Conservation (phyloP, 2,329 filamentous ascomycete genomes). For the Fusarium lateritium region DNA sequence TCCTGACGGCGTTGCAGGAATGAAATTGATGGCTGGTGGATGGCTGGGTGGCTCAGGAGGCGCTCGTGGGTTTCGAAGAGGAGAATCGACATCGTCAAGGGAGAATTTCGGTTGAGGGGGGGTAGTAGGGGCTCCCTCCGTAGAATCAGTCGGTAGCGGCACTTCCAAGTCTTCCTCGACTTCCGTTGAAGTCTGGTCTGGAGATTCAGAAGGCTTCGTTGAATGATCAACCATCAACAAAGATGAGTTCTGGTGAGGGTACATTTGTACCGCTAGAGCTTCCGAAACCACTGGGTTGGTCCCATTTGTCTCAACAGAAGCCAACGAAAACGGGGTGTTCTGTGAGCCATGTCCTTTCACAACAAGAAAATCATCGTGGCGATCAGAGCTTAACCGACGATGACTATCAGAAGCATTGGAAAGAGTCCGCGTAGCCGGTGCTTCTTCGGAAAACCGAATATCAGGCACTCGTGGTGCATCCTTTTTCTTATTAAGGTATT, state of each 20-base stretch:
- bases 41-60: constrained; percentile 67
- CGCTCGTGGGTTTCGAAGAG: constrained; percentile 72
- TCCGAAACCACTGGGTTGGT: constrained; percentile 76
- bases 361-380: constrained; percentile 68
- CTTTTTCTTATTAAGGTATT: constrained; percentile 45
- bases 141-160: constrained; percentile 56
- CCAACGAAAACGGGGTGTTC: constrained; percentile 74
- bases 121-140: constrained; percentile 62
- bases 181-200: constrained; percentile 53
- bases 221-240: constrained; percentile 72
- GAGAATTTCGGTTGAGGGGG: constrained; percentile 66
- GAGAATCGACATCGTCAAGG: constrained; percentile 71
- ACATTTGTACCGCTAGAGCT: constrained; percentile 73
- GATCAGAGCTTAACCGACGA: constrained; percentile 60
- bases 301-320: constrained; percentile 72
- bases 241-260: constrained; percentile 75
- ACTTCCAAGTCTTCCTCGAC: constrained; percentile 37
- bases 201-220: constrained; percentile 63
- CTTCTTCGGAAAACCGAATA: constrained; percentile 34
- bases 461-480: constrained; percentile 26
- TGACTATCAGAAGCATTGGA: constrained; percentile 51
- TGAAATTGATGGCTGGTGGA: constrained; percentile 68
- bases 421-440: constrained; percentile 6
- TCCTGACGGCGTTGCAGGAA: constrained; percentile 74
- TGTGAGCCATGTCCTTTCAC: constrained; percentile 68